Evolutionary conservation across 306 rosid genomes (phyloP).

Genomic region (Castanea crenata): DNA sequence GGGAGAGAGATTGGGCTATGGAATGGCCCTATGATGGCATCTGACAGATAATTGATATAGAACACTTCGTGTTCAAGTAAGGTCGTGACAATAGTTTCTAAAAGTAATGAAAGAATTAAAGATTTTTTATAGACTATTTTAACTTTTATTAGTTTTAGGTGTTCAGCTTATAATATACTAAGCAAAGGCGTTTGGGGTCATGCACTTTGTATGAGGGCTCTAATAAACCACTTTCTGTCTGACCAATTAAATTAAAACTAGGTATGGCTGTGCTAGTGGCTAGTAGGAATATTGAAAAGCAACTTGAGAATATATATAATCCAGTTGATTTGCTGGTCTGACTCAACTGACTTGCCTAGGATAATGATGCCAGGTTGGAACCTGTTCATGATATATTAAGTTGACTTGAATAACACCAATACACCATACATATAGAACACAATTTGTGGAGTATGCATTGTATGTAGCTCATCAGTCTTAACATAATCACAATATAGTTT

Average conservation of each 20-base stretch:
- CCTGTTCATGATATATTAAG: background rate
- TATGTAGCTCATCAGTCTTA: background rate
- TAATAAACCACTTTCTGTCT: too few relatives aligned
- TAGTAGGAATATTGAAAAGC: background rate
- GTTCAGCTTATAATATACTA: too few relatives aligned
- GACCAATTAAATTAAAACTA: too few relatives aligned
- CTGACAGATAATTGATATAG: background rate
- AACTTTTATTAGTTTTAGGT: background rate
- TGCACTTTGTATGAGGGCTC: too few relatives aligned
- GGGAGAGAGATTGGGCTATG: too few relatives aligned
- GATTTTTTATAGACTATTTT: background rate
- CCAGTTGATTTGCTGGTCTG: too few relatives aligned
- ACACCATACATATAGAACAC: background rate
- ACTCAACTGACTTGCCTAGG: background rate
- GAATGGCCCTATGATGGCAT: background rate
- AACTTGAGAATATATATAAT: background rate
- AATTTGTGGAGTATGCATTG: background rate
- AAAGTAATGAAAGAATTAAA: background rate
- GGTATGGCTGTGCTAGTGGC: too few relatives aligned
- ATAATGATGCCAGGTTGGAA: conserved; percentile 4
- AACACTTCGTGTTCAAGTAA: too few relatives aligned
- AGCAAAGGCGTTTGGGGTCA: too few relatives aligned
- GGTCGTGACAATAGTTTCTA: too few relatives aligned
- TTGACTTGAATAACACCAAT: background rate
- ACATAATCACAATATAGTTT: background rate